A percentile compares a stretch with the other conserved stretches of the same genome.
Evolutionary conservation across 2,329 filamentous ascomycete genomes (phyloP).

Genomic region (Ophiosphaerella korrae): DNA sequence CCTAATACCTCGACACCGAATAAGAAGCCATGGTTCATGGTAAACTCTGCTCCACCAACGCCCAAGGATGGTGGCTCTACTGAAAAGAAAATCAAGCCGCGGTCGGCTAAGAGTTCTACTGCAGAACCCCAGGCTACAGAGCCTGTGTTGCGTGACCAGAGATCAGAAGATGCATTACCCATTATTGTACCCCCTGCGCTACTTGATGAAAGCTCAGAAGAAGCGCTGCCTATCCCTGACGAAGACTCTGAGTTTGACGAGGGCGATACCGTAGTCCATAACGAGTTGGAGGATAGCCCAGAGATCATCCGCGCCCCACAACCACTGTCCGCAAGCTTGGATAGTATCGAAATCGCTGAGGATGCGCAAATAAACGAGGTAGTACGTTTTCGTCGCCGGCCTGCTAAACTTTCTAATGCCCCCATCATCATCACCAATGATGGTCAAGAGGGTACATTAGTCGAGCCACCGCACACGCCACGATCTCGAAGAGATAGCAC

Average conservation of each 20-base stretch:
- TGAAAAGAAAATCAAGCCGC: not conserved
- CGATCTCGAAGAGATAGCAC: conserved; percentile 36
- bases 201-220: conserved; percentile 1
- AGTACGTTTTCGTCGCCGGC: not conserved
- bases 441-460: conserved; percentile 12
- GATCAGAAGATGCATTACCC: not conserved
- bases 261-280: conserved; percentile 42
- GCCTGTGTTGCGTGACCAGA: not conserved
- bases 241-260: conserved; percentile 42
- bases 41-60: not conserved
- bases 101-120: too few species aligned
- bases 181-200: not conserved
- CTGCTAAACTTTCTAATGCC: conserved; percentile 15
- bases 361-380: not conserved
- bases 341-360: not conserved
- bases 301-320: conserved; percentile 4
- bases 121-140: too few species aligned
- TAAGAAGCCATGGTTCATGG: conserved; percentile 7
- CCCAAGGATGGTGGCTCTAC: not conserved
- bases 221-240: conserved; percentile 12
- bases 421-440: conserved; percentile 27
- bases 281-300: conserved; percentile 23
- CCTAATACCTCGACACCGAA: not conserved
- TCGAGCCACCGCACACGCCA: conserved; percentile 37
- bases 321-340: conserved; percentile 4